Percentiles rank a stretch among this genome's conserved stretches.
Evolutionary conservation across 2,329 filamentous ascomycete species (phyloP).

Genomic region (Xylaria digitata): DNA sequence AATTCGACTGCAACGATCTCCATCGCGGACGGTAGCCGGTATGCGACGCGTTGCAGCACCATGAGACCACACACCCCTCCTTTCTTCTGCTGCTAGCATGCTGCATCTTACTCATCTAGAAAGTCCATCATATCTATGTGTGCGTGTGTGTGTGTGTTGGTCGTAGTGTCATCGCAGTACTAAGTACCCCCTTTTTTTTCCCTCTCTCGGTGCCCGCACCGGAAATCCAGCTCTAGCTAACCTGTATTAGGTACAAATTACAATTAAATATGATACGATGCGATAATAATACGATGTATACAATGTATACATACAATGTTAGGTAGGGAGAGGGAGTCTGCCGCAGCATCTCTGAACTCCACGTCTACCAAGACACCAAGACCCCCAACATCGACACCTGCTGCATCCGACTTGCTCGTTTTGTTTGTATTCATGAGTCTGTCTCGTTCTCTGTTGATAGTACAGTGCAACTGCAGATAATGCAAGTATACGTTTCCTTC

Average conservation of each 20-base stretch:
- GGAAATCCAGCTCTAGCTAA: conserved; percentile 15
- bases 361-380: conserved; percentile 16
- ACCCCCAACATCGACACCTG: background rate
- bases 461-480: conserved; percentile 30
- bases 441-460: conserved; percentile 24
- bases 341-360: conserved; percentile 15
- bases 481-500: conserved; percentile 24
- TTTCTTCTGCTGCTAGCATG: too few species aligned
- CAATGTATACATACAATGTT: background rate
- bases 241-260: too few species aligned
- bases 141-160: too few species aligned
- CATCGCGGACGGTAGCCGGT: conserved; percentile 33
- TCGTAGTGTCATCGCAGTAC: conserved; percentile 7
- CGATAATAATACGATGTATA: background rate
- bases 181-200: too few species aligned
- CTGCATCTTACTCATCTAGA: conserved; percentile 29
- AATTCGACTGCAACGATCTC: conserved; percentile 35
- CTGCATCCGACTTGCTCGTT: conserved; percentile 5
- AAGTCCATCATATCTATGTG: conserved; percentile 16
- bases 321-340: conserved; percentile 15
- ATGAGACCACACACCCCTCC: conserved; percentile 34
- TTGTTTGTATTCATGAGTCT: conserved; percentile 7
- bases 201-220: background rate
- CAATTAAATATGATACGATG: too few species aligned
- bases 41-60: conserved; percentile 36